Conservation (phyloP, 306 rosid species). For the Trichosanthes cucumerina region DNA sequence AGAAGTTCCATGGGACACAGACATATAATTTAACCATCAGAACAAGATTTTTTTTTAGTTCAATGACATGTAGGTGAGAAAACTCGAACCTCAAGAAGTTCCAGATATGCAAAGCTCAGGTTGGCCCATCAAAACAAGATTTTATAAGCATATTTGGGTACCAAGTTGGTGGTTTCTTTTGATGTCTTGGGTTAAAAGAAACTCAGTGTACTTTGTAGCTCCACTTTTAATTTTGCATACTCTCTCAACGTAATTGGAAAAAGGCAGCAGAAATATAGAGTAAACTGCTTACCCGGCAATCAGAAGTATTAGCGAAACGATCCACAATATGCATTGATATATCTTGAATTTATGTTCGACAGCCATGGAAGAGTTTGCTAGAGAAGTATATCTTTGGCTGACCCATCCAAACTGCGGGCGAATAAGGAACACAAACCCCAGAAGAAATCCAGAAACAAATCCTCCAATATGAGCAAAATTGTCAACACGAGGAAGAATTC, state of each 20-base stretch:
- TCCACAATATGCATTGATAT: constrained; percentile 75
- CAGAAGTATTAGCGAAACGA: constrained; percentile 56
- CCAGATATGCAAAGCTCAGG: too few species aligned
- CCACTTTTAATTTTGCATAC: neutral
- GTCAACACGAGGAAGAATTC: constrained; percentile 92
- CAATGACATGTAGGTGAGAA: too few species aligned
- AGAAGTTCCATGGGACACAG: neutral
- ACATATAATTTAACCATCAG: neutral
- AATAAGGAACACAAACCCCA: constrained; percentile 87
- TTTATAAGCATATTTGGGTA: neutral
- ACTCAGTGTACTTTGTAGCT: neutral
- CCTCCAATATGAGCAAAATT: constrained; percentile 98
- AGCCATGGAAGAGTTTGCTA: constrained; percentile 26
- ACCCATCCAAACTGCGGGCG: constrained; percentile 97
- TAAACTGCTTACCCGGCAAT: constrained; percentile 56
- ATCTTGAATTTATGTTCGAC: constrained; percentile 56
- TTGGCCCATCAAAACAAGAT: neutral
- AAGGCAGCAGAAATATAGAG: neutral
- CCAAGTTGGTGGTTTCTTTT: neutral
- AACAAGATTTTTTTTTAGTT: too few species aligned
- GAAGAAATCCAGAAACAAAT: constrained; percentile 75
- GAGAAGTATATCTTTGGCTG: constrained; percentile 51
- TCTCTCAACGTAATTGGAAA: neutral
- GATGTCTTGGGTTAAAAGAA: neutral
- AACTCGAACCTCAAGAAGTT: too few species aligned